These are phyloP conservation scores for Podospora fimiseda DNA, from an alignment of 495 filamentous ascomycete species.

Conservation along the genomic window DNA sequence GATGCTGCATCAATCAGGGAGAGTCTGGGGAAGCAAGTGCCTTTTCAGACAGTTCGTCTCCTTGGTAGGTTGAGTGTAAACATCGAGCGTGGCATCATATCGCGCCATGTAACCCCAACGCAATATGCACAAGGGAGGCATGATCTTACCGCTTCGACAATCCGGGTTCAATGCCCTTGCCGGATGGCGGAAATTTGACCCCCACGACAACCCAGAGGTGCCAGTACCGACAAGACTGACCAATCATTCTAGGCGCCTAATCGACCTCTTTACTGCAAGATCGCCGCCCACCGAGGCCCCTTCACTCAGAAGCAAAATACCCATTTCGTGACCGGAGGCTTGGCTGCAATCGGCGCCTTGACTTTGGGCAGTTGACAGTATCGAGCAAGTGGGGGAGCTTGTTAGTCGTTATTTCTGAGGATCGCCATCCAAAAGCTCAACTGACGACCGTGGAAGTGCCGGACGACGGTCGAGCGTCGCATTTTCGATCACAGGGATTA, in stretches of 20 bases:
- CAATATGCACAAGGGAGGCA: constrained; percentile 7
- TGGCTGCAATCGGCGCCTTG: not conserved
- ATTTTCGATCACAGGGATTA: constrained; percentile 28
- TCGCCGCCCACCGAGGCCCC: not conserved
- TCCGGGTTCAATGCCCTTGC: not conserved
- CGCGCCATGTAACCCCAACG: constrained; percentile 11
- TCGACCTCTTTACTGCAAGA: not conserved
- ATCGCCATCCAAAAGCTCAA: constrained; percentile 19
- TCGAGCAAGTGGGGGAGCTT: too few relatives aligned
- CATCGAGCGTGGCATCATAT: constrained; percentile 3
- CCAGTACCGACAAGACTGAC: constrained; percentile 2
- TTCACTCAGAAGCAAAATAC: not conserved
- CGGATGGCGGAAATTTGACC: constrained; percentile 1
- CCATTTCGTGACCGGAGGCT: not conserved
- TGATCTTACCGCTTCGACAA: not conserved
- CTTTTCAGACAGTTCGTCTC: not conserved
- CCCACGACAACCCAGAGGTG: not conserved
- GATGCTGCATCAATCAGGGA: not conserved
- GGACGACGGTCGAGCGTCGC: constrained; percentile 11
- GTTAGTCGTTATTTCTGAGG: constrained; percentile 14
- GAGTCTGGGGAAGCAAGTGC: not conserved
- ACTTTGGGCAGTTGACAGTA: not conserved
- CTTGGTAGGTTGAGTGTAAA: not conserved
- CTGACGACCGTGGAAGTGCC: constrained; percentile 25
- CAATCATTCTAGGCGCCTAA: constrained; percentile 6